Percentiles rank a stretch among this genome's conserved stretches.
These are phyloP conservation scores for Clathrus columnatus DNA, from an alignment of 768 basidiomycete species.

Conservation along the genomic window DNA sequence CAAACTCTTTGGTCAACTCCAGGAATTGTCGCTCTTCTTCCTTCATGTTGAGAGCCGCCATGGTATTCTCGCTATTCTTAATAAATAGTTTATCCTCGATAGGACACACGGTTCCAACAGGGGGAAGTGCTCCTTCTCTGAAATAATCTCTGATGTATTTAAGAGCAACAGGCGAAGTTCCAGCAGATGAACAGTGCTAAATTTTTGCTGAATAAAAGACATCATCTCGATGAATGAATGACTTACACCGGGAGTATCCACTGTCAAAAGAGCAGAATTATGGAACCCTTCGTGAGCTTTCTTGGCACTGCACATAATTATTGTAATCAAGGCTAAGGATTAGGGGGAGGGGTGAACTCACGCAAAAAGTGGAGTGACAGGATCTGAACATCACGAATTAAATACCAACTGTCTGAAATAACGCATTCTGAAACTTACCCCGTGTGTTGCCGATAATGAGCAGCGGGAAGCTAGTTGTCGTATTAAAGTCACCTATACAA, in stretches of 20 bases:
- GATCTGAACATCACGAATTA: background rate
- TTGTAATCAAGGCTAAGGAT: background rate
- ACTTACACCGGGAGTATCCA: constrained; percentile 12
- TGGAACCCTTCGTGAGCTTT: constrained; percentile 9
- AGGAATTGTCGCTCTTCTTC: background rate
- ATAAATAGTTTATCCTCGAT: constrained; percentile 13
- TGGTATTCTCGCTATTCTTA: background rate
- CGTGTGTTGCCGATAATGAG: constrained; percentile 34
- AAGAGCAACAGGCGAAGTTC: constrained; percentile 15
- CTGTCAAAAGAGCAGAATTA: constrained; percentile 8
- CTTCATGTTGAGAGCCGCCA: background rate
- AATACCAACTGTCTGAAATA: background rate
- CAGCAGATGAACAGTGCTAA: constrained; percentile 19
- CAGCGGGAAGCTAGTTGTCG: constrained; percentile 32
- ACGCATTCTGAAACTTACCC: constrained; percentile 5
- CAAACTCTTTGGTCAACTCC: background rate
- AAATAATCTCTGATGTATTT: constrained; percentile 20
- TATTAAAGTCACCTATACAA: constrained; percentile 26
- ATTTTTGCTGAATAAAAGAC: background rate
- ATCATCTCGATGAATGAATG: background rate
- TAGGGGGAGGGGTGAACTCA: background rate
- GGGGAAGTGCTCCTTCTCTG: constrained; percentile 17
- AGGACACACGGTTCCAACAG: constrained; percentile 18
- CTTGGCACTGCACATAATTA: constrained; percentile 3
- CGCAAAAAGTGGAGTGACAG: background rate